These are phyloP conservation scores for Zangia roseola DNA, from an alignment of 768 basidiomycete species.

Conservation along the genomic window DNA sequence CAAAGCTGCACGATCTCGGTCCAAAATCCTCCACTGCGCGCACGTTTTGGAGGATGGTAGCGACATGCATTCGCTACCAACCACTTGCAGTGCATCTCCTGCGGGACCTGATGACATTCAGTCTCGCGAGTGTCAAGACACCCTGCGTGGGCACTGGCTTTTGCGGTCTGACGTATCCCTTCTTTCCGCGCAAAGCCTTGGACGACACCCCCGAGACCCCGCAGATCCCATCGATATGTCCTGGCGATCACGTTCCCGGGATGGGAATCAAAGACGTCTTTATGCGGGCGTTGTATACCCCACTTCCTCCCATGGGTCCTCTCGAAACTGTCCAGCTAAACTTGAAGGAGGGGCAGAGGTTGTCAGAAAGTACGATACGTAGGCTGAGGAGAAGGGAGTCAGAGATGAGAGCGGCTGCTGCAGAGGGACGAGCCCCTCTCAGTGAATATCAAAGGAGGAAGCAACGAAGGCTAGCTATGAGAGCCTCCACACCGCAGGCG, in stretches of 20 bases:
- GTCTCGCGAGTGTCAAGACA: conserved; percentile 23
- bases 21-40: conserved; percentile 22
- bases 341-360: conserved; percentile 22
- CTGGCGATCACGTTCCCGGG: neutral
- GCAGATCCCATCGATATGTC: conserved; percentile 17
- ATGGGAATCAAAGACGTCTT: conserved; percentile 7
- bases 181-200: neutral
- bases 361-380: conserved; percentile 27
- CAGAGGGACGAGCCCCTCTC: conserved; percentile 22
- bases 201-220: conserved; percentile 24
- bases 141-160: conserved; percentile 22
- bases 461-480: conserved; percentile 12
- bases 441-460: conserved; percentile 24
- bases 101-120: conserved; percentile 21
- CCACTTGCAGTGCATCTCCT: conserved; percentile 21
- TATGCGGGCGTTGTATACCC: conserved; percentile 15
- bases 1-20: conserved; percentile 25
- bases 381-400: conserved; percentile 24
- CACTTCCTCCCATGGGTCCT: conserved; percentile 19
- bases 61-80: conserved; percentile 24
- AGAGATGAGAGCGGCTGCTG: conserved; percentile 18
- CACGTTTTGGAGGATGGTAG: conserved; percentile 27
- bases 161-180: conserved; percentile 18
- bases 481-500: conserved; percentile 5
- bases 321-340: conserved; percentile 22